These are phyloP conservation scores for Cryptosporidium canis DNA, from an alignment of 169 alveolate genomes.

Conservation along the genomic window DNA sequence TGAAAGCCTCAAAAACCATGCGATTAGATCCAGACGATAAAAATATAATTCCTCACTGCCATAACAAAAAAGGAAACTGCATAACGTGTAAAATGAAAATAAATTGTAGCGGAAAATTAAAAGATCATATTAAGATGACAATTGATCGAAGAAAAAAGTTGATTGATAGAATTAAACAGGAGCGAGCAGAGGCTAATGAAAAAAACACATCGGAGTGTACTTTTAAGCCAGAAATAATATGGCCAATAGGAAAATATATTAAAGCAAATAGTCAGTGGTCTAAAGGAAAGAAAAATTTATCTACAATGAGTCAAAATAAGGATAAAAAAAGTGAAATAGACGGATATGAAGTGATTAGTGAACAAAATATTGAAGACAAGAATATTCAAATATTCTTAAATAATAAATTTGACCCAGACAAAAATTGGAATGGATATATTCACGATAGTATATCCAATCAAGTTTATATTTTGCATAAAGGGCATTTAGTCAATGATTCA, in stretches of 20 bases:
- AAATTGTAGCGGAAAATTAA: conserved; percentile 4
- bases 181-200: neutral
- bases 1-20: neutral
- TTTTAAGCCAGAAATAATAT: conserved; percentile 54
- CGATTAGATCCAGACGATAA: neutral
- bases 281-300: neutral
- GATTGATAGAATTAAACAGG: conserved; percentile 28
- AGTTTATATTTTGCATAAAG: conserved; percentile 24
- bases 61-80: neutral
- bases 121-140: conserved; percentile 38
- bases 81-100: conserved; percentile 3
- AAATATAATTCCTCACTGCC: neutral
- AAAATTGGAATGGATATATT: conserved; percentile 34
- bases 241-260: conserved; percentile 33
- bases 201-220: conserved; percentile 1
- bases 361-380: neutral
- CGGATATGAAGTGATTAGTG: conserved; percentile 28
- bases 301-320: neutral
- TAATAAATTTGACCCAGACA: neutral
- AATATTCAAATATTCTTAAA: neutral
- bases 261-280: conserved; percentile 5
- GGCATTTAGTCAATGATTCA: neutral
- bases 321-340: conserved; percentile 1
- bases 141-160: conserved; percentile 22
- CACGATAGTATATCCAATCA: conserved; percentile 27